Conservation (phyloP, 1,284 basidiomycete species). For the Anthracocystis panici-leucophaei region DNA sequence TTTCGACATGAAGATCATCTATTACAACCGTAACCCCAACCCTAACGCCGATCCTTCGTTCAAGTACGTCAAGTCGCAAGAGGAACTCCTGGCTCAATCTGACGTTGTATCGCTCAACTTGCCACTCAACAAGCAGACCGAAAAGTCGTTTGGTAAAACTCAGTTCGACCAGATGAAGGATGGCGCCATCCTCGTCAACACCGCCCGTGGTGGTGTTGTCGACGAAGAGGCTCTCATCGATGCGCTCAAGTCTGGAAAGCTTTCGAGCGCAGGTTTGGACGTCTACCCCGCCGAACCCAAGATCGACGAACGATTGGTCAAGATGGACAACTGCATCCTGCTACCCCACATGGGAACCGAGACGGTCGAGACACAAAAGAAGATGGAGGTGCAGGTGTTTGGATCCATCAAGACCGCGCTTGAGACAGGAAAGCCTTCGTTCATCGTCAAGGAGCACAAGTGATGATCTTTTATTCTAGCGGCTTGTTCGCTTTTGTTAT, state of each 20-base stretch:
- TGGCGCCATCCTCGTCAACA: conserved; percentile 72
- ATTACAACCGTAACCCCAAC: conserved; percentile 62
- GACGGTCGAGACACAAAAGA: conserved; percentile 54
- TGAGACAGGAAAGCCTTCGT: conserved; percentile 45
- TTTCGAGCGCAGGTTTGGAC: conserved; percentile 83
- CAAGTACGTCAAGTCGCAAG: conserved; percentile 63
- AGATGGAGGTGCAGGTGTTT: conserved; percentile 56
- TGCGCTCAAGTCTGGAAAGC: conserved; percentile 48
- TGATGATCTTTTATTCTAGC: background rate
- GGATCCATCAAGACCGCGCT: conserved; percentile 48
- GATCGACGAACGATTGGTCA: conserved; percentile 42
- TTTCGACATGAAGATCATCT: conserved; percentile 64
- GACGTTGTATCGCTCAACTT: conserved; percentile 73
- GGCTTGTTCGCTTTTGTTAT: background rate
- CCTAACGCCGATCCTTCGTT: conserved; percentile 40
- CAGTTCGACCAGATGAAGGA: conserved; percentile 71
- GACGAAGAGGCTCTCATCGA: conserved; percentile 69
- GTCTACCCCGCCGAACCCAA: conserved; percentile 74
- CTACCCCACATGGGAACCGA: conserved; percentile 55
- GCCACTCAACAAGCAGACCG: conserved; percentile 71
- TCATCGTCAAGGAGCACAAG: conserved; percentile 56
- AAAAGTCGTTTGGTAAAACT: conserved; percentile 68
- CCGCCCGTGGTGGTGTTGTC: conserved; percentile 72
- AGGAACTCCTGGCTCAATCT: conserved; percentile 69
- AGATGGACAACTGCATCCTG: conserved; percentile 47